Conservation (phyloP, 768 basidiomycete species). For the Xanthoconium stramineum region DNA sequence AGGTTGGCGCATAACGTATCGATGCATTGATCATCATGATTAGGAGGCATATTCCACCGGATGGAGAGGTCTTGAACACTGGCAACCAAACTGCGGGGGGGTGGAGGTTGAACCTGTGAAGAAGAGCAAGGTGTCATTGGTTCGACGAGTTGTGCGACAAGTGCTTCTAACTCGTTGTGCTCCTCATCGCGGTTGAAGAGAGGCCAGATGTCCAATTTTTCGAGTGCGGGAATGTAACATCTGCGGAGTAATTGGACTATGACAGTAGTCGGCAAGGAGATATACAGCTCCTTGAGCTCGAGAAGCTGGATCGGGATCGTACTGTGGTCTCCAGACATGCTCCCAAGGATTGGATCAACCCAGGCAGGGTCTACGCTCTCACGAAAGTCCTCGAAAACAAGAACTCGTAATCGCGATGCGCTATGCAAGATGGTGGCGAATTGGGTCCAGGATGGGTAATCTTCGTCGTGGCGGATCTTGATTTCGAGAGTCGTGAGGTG, state of each 20-base stretch:
- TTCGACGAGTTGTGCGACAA: neutral
- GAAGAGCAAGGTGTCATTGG: neutral
- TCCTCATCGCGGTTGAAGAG: neutral
- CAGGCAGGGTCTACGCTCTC: neutral
- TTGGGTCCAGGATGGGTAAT: neutral
- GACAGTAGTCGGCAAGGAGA: neutral
- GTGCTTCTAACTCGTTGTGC: too few species aligned
- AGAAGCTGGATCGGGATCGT: neutral
- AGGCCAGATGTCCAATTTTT: neutral
- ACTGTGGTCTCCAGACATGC: neutral
- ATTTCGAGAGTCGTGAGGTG: neutral
- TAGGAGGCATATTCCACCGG: too few species aligned
- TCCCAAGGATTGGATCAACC: neutral
- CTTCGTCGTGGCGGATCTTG: too few species aligned
- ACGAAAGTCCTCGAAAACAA: neutral
- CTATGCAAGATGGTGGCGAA: neutral
- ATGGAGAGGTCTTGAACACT: neutral
- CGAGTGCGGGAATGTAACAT: neutral
- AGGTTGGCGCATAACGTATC: neutral
- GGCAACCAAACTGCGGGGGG: neutral
- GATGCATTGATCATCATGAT: neutral
- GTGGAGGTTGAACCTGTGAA: neutral
- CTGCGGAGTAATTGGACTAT: neutral
- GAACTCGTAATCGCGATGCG: neutral
- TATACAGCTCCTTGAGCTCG: neutral